Evolutionary conservation across 2,329 filamentous ascomycete species (phyloP), one percentile per base, ranked within the genome.

Genomic region (Clonostachys solani): DNA sequence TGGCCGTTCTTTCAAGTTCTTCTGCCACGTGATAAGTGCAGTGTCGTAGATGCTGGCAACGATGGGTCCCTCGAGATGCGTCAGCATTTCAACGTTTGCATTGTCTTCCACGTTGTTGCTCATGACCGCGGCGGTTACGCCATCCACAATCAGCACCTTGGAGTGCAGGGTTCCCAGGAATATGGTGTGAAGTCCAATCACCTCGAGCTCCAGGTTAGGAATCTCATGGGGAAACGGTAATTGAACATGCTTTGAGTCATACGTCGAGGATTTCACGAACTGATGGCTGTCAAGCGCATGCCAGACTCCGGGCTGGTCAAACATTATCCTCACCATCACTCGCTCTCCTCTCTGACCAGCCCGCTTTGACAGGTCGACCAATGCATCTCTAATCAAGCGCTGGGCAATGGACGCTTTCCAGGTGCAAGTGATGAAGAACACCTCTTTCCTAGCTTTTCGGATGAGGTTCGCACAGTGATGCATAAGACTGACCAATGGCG

Each of bases 101-200:
- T 90, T 92, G 52, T 89, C 83, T 62, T 83, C 75, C 44, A 92
- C 86, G 56, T 92, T 92, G 61, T 90, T 90, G 67, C 86, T 91
- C 65, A 87, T 84, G 2, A 92, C 61, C 2, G 88, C 69, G 0
- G 79, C 87, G n/a, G 86, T 72, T 51, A 78, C 80, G 7, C 87
- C 75, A 61, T 92, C 88, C 2, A 92, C 80, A 2, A 92, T 71
- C 73, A 89, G 87, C 59, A 86, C 90, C 59, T 92, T 92, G 51
- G 82, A 74, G 57, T 92, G 88, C 38, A 91, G 86, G 0, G 88
- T 92, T 1, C 88, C 87, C 4, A 92, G 64, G 2, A 86, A 64
- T 2, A 86, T 78, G 12, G 76, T 74, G 56, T 92, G 88, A 56
- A 83, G 84, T 57, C 89, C 92, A 50, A 87, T 75, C 6, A 91